A percentile compares a stretch with the other conserved stretches of the same genome.
phyloP scores from a whole-genome alignment of 2,329 filamentous ascomycete genomes.

The Nothopassalora personata region DNA sequence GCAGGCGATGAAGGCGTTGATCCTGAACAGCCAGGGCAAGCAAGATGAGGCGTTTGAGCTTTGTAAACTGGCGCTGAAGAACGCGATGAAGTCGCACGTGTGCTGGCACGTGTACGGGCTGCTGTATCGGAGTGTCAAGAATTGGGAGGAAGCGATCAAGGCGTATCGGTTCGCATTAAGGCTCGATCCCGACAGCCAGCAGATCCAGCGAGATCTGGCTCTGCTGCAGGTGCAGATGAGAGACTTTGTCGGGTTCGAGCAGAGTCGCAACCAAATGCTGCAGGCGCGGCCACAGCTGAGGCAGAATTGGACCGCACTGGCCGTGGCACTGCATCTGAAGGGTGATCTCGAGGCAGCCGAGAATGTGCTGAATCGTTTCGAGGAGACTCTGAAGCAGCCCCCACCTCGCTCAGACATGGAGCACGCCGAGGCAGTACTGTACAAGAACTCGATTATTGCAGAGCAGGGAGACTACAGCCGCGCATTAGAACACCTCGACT shows the following conservation, averaged over 20 bases:
- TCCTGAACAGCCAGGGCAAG: slow-evolving; percentile 88
- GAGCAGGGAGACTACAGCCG: slow-evolving; percentile 78
- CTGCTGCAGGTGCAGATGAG: slow-evolving; percentile 93
- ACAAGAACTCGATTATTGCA: slow-evolving; percentile 92
- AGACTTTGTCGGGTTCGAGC: slow-evolving; percentile 88
- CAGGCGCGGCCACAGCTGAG: slow-evolving; percentile 73
- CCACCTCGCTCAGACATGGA: slow-evolving; percentile 77
- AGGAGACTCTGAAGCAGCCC: slow-evolving; percentile 80
- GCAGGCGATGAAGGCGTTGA: slow-evolving; percentile 97
- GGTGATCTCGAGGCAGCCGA: slow-evolving; percentile 83
- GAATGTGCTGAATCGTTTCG: slow-evolving; percentile 83
- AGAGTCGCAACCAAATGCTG: slow-evolving; percentile 83
- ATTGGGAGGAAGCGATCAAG: slow-evolving; percentile 98
- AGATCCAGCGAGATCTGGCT: slow-evolving; percentile 91
- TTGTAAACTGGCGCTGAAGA: slow-evolving; percentile 84
- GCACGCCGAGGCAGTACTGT: slow-evolving; percentile 87
- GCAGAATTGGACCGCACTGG: slow-evolving; percentile 96
- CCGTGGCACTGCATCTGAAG: slow-evolving; percentile 85
- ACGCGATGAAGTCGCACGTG: slow-evolving; percentile 98
- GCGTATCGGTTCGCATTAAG: slow-evolving; percentile 94
- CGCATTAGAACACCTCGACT: slow-evolving; percentile 80
- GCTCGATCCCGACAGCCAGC: slow-evolving; percentile 87
- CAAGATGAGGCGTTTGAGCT: slow-evolving; percentile 89
- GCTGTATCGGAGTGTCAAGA: slow-evolving; percentile 88
- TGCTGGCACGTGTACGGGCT: slow-evolving; percentile 99